phyloP scores from a whole-genome alignment of 257 asterid genomes.

The Linaria vulgaris region DNA sequence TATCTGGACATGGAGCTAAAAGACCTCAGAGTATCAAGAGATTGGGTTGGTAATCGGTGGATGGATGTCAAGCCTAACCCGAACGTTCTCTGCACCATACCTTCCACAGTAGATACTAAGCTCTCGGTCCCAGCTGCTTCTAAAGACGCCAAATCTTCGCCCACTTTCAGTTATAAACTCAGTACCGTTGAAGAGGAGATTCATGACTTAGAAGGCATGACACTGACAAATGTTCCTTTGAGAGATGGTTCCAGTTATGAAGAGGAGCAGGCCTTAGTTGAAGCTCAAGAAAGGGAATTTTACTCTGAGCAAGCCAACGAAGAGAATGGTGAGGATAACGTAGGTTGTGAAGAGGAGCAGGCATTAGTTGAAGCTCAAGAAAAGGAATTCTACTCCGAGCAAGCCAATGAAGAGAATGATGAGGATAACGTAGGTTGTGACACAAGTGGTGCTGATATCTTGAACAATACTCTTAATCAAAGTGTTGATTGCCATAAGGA shows the following conservation, averaged over 20 bases:
- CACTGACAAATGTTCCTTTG: constrained; percentile 47
- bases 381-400: constrained; percentile 26
- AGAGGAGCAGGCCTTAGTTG: constrained; percentile 40
- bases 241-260: constrained; percentile 40
- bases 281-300: constrained; percentile 34
- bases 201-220: constrained; percentile 43
- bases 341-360: constrained; percentile 39
- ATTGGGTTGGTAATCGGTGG: constrained; percentile 53
- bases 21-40: constrained; percentile 49
- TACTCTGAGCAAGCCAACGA: constrained; percentile 25
- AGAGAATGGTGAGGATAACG: constrained; percentile 26
- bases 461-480: constrained; percentile 8
- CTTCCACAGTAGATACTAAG: constrained; percentile 56
- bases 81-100: constrained; percentile 44
- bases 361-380: constrained; percentile 35
- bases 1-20: constrained; percentile 30
- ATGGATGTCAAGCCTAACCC: constrained; percentile 33
- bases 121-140: constrained; percentile 44
- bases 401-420: constrained; percentile 26
- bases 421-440: constrained; percentile 28
- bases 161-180: constrained; percentile 36
- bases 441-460: constrained; percentile 15
- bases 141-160: constrained; percentile 49
- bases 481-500: constrained; percentile 22
- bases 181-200: constrained; percentile 50